These are phyloP conservation scores for Scalesia atractyloides DNA, from an alignment of 129 eudicot genomes.

Conservation along the genomic window DNA sequence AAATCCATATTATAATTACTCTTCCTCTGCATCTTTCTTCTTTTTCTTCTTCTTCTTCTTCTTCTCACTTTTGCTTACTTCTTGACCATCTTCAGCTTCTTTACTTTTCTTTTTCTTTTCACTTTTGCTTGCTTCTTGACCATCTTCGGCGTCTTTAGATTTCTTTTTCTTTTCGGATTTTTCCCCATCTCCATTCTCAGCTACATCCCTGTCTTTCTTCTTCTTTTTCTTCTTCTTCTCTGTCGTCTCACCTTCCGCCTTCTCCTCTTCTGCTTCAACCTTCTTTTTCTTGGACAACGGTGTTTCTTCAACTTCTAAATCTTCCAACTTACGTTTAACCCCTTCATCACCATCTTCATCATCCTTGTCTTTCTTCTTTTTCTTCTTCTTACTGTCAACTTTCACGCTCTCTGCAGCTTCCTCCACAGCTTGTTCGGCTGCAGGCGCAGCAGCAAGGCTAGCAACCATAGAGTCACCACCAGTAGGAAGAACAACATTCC, in stretches of 20 bases:
- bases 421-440: constrained; percentile 12
- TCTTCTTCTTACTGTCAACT: constrained; percentile 54
- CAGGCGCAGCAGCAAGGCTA: constrained; percentile 61
- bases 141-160: too few species aligned
- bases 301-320: constrained; percentile 31
- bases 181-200: constrained; percentile 45
- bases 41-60: constrained; percentile 54
- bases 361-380: constrained; percentile 36
- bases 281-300: constrained; percentile 38
- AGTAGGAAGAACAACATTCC: constrained; percentile 77
- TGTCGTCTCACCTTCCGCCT: constrained; percentile 30
- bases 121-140: too few species aligned
- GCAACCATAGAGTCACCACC: constrained; percentile 76
- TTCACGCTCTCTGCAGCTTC: constrained; percentile 24
- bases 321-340: constrained; percentile 48
- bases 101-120: constrained; percentile 38
- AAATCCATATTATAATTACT: constrained; percentile 32
- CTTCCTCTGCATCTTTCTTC: constrained; percentile 50
- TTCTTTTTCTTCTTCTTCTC: constrained; percentile 56
- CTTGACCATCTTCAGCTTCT: constrained; percentile 50
- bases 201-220: constrained; percentile 26
- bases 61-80: constrained; percentile 37
- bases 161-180: constrained; percentile 60
- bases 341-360: constrained; percentile 34
- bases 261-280: constrained; percentile 32